These are phyloP conservation scores for Pichia sp. DNA, from an alignment of 1,139 yeast genomes.

Conservation along the genomic window DNA sequence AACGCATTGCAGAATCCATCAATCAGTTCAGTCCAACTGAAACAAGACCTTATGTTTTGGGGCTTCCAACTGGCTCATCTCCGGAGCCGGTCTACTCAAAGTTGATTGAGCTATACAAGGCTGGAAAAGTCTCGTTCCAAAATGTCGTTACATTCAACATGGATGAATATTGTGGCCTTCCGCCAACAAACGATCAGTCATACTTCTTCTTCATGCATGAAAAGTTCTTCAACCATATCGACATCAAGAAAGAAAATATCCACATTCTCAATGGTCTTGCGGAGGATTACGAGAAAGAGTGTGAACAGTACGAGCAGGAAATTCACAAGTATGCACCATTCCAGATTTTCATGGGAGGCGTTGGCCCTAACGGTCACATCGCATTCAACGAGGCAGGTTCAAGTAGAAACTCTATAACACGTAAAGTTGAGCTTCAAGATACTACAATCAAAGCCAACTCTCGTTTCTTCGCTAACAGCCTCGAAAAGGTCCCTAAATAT, in stretches of 20 bases:
- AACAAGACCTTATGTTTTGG: conserved; percentile 51
- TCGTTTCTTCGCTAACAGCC: conserved; percentile 48
- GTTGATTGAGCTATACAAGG: conserved; percentile 44
- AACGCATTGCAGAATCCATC: conserved; percentile 43
- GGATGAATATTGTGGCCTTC: conserved; percentile 56
- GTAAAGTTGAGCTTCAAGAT: conserved; percentile 47
- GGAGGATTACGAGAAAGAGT: conserved; percentile 43
- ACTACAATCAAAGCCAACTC: conserved; percentile 56
- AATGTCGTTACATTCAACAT: conserved; percentile 60
- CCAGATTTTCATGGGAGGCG: conserved; percentile 56
- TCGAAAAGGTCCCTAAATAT: conserved; percentile 45
- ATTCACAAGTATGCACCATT: conserved; percentile 50
- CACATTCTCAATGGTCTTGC: conserved; percentile 55
- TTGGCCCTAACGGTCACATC: conserved; percentile 63
- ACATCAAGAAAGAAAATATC: conserved; percentile 51
- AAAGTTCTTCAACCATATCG: conserved; percentile 56
- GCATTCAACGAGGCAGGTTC: conserved; percentile 64
- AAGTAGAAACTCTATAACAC: conserved; percentile 42
- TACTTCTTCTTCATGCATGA: conserved; percentile 60
- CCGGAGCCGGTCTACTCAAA: conserved; percentile 55
- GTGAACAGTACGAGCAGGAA: conserved; percentile 46
- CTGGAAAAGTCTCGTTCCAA: conserved; percentile 44
- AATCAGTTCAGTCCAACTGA: conserved; percentile 45
- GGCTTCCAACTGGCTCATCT: conserved; percentile 64
- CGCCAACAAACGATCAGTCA: conserved; percentile 48